Conservation (phyloP, 345 rosid genomes). For the Pelargonium nanum region DNA sequence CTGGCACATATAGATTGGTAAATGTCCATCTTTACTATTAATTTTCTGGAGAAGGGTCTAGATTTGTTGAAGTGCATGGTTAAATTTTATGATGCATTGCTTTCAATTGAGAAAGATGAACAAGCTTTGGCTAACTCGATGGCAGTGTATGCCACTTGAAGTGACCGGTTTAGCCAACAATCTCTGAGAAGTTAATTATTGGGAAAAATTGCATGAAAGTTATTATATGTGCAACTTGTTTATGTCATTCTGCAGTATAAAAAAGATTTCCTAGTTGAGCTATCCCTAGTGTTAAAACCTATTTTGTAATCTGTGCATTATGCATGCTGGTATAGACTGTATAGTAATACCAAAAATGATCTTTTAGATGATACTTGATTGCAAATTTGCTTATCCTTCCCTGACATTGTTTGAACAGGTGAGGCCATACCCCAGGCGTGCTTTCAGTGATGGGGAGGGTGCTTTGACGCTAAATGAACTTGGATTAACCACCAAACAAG, state of each 20-base stretch:
- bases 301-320: too few species aligned
- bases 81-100: background rate
- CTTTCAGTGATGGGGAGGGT: conserved; percentile 72
- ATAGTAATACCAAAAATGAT: too few species aligned
- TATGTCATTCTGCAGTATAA: too few species aligned
- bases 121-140: background rate
- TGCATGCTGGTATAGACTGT: too few species aligned
- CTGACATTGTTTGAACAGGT: conserved; percentile 42
- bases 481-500: conserved; percentile 88
- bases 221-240: background rate
- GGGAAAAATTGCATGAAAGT: background rate
- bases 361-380: too few species aligned
- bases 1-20: conserved; percentile 91
- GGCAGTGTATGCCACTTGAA: too few species aligned
- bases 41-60: background rate
- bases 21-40: conserved; percentile 7
- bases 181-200: too few species aligned
- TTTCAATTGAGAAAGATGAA: background rate
- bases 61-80: background rate
- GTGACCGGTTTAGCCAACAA: background rate
- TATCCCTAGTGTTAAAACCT: too few species aligned
- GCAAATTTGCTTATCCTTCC: background rate
- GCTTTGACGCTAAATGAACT: conserved; percentile 59
- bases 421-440: conserved; percentile 95
- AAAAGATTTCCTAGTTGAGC: too few species aligned